These are phyloP conservation scores for Spergularia azorica DNA, from an alignment of 179 eudicot species.

Conservation along the genomic window DNA sequence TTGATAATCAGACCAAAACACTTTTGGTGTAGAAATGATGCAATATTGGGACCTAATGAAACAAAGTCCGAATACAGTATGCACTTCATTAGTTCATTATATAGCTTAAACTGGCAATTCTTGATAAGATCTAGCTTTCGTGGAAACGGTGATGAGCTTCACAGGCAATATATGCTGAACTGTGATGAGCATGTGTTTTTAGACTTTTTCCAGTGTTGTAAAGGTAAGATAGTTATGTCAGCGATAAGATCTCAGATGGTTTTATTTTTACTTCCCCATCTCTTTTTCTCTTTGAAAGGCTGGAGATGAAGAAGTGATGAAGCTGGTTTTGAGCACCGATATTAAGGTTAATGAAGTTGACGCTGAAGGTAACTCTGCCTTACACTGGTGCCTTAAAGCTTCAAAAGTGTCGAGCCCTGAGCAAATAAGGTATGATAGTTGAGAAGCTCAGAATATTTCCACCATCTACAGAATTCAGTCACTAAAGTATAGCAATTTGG, in stretches of 20 bases:
- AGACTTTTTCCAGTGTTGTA: background rate
- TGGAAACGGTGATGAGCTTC: conserved; percentile 7
- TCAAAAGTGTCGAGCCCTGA: conserved; percentile 27
- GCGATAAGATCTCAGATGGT: background rate
- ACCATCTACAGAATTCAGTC: background rate
- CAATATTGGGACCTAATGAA: too few species aligned
- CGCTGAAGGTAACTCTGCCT: conserved; percentile 41
- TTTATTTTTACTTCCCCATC: background rate
- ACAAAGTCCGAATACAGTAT: too few species aligned
- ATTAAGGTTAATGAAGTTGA: conserved; percentile 40
- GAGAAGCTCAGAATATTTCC: background rate
- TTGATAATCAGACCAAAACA: too few species aligned
- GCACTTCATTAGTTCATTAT: too few species aligned
- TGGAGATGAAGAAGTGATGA: conserved; percentile 38
- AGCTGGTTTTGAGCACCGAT: conserved; percentile 34
- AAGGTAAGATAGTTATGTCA: background rate
- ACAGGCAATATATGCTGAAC: background rate
- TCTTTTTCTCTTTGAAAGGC: conserved; percentile 25
- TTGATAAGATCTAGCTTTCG: background rate
- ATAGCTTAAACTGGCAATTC: background rate
- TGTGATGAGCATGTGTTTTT: background rate
- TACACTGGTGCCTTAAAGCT: conserved; percentile 43
- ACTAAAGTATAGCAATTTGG: conserved; percentile 1
- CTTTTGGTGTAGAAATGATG: too few species aligned
- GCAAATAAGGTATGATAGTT: conserved; percentile 30